A percentile compares a stretch with the other conserved stretches of the same genome.
phyloP scores from a whole-genome alignment of 2,329 filamentous ascomycete species.

The Chrysosphaeria jannelii region DNA sequence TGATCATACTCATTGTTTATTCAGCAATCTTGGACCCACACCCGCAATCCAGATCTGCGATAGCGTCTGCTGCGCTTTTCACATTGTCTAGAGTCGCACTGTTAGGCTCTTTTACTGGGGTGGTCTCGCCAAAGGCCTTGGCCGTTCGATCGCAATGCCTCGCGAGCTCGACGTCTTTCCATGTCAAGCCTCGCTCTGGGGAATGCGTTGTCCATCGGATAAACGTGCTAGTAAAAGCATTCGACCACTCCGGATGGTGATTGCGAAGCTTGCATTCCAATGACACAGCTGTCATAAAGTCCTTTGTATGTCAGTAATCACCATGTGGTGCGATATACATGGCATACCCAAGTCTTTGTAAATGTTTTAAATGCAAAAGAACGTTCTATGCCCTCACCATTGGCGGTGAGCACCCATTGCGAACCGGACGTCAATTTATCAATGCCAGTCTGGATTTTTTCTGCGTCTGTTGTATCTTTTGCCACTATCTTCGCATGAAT shows the following conservation, averaged over 20 bases:
- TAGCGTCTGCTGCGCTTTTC: too few relatives aligned
- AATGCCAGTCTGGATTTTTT: too few relatives aligned
- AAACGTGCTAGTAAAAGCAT: constrained; percentile 41
- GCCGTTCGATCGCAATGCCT: constrained; percentile 28
- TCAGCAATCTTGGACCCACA: too few relatives aligned
- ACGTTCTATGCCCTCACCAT: constrained; percentile 25
- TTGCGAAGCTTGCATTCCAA: constrained; percentile 34
- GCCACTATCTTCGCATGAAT: too few relatives aligned
- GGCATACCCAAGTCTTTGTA: constrained; percentile 29
- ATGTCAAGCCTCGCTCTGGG: constrained; percentile 27
- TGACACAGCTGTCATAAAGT: constrained; percentile 46
- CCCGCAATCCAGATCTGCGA: too few relatives aligned
- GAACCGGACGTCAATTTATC: too few relatives aligned
- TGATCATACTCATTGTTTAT: too few relatives aligned
- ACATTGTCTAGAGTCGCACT: too few relatives aligned
- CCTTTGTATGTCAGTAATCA: constrained; percentile 12
- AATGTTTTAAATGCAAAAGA: constrained; percentile 34
- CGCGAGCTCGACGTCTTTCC: constrained; percentile 31
- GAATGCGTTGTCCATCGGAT: constrained; percentile 47
- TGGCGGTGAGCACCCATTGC: constrained; percentile 20
- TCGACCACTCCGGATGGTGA: constrained; percentile 53
- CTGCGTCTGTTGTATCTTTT: too few relatives aligned
- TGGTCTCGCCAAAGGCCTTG: constrained; percentile 25
- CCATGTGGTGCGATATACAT: background rate
- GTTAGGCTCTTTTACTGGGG: too few relatives aligned